Evolutionary conservation across 148 eudicot species (phyloP).

Genomic region (Bassia scoparia): DNA sequence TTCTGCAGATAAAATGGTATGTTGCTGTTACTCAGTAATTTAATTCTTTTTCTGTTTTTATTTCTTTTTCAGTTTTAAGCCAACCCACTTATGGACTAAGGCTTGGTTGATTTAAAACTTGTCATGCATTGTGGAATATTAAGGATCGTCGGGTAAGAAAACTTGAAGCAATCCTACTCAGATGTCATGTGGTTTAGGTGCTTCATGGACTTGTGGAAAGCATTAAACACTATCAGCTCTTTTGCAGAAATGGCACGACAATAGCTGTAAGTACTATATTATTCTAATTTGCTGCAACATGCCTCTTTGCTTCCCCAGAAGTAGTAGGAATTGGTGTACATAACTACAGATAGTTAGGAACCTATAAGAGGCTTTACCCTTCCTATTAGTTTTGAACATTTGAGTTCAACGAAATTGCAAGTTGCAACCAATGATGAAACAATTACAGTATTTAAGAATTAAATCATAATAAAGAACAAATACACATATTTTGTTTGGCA

Average conservation of each 20-base stretch:
- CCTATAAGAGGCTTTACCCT: neutral
- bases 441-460: neutral
- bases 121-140: neutral
- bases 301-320: neutral
- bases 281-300: neutral
- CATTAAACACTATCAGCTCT: slow-evolving; percentile 82
- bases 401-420: neutral
- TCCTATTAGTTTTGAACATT: neutral
- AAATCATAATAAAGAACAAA: neutral
- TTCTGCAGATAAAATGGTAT: slow-evolving; percentile 53
- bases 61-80: too few relatives aligned
- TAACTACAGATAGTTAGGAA: neutral
- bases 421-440: neutral
- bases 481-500: neutral
- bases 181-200: slow-evolving; percentile 84
- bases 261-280: slow-evolving; percentile 53
- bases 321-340: neutral
- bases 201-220: slow-evolving; percentile 79
- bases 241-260: slow-evolving; percentile 74
- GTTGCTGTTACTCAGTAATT: neutral
- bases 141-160: slow-evolving; percentile 61
- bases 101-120: neutral
- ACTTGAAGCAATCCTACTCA: slow-evolving; percentile 46
- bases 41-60: too few relatives aligned
- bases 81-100: too few relatives aligned